Evolutionary conservation across 2,329 filamentous ascomycete genomes (phyloP).

Genomic region (Hypoxylon rubiginosum): DNA sequence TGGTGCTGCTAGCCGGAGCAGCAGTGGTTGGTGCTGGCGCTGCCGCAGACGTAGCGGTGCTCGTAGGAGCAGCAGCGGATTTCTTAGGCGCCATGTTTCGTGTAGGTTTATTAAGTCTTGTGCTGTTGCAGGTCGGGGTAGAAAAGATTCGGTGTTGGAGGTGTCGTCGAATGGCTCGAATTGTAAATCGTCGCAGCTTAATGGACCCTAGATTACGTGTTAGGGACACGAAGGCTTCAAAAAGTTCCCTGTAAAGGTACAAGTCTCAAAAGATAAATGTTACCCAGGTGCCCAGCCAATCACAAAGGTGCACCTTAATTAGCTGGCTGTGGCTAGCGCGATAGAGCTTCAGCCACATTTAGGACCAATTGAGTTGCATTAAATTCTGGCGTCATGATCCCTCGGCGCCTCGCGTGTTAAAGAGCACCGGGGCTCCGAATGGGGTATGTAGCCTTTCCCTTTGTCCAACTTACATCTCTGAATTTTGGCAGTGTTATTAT

Average conservation of each 20-base stretch:
- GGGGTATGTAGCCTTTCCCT: conserved; percentile 21
- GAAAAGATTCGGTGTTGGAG: conserved; percentile 20
- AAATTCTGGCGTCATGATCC: conserved; percentile 16
- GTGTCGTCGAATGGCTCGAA: conserved; percentile 21
- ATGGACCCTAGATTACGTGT: conserved; percentile 41
- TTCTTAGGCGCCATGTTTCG: conserved; percentile 65
- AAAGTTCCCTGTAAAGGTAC: conserved; percentile 23
- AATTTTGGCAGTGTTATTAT: conserved; percentile 9
- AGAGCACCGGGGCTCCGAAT: conserved; percentile 33
- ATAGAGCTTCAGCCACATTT: conserved; percentile 36
- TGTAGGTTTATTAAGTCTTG: not conserved
- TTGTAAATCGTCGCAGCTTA: conserved; percentile 15
- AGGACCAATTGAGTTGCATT: not conserved
- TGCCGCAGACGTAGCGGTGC: conserved; percentile 35
- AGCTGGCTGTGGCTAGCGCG: conserved; percentile 29
- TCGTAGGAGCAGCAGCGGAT: conserved; percentile 50
- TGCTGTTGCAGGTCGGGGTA: conserved; percentile 14
- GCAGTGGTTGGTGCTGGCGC: conserved; percentile 38
- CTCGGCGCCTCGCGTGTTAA: conserved; percentile 29
- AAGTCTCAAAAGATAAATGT: conserved; percentile 11
- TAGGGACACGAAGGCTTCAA: conserved; percentile 56
- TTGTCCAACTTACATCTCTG: conserved; percentile 16
- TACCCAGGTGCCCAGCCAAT: conserved; percentile 37
- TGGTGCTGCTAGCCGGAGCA: conserved; percentile 39
- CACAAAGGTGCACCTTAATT: conserved; percentile 25